Evolutionary conservation across 148 eudicot genomes (phyloP).

Genomic region (Polygonum maritimum): DNA sequence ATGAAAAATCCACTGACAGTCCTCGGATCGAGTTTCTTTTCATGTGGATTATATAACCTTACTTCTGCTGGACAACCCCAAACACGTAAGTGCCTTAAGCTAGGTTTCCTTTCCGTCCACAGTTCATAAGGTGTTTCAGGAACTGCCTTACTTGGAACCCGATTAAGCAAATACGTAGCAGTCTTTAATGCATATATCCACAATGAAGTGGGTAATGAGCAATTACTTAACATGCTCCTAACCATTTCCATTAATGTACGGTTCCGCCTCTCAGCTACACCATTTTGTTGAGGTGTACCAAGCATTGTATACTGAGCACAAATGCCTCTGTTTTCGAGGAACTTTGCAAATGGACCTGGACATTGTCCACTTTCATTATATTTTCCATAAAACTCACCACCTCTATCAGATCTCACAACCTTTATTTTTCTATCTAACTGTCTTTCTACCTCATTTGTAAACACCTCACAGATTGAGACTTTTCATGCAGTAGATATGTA

Average conservation of each 20-base stretch:
- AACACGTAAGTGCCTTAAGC: conserved; percentile 7
- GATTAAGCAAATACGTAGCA: background rate
- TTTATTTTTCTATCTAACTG: too few species aligned
- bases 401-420: too few species aligned
- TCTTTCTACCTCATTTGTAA: too few species aligned
- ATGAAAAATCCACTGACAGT: conserved; percentile 11
- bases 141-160: conserved; percentile 17
- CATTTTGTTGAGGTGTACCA: background rate
- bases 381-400: too few species aligned
- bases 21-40: conserved; percentile 13
- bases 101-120: conserved; percentile 1
- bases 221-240: conserved; percentile 10
- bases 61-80: conserved; percentile 3
- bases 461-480: background rate
- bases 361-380: too few species aligned
- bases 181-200: conserved; percentile 4
- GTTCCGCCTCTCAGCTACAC: conserved; percentile 6
- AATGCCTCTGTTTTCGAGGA: background rate
- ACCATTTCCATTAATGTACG: conserved; percentile 5
- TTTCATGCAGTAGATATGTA: background rate
- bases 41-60: conserved; percentile 9
- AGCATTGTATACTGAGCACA: conserved; percentile 6
- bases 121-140: conserved; percentile 14
- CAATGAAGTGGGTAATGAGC: background rate
- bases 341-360: too few species aligned